Evolutionary conservation across 2,329 filamentous ascomycete genomes (phyloP), one percentile per base, ranked within the genome.

Genomic region (Dothistroma pini): DNA sequence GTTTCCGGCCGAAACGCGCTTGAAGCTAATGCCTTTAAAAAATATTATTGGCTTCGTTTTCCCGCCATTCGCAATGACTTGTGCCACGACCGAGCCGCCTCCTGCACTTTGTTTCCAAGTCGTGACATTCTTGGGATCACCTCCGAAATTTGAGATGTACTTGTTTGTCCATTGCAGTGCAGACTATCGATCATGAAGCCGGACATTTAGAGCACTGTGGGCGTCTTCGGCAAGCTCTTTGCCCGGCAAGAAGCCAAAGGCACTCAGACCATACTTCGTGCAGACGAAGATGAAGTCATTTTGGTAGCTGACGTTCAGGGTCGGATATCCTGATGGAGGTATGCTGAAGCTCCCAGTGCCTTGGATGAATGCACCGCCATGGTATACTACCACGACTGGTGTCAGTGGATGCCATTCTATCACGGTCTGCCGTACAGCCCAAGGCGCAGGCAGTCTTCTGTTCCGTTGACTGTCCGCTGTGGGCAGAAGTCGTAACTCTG

Each of bases 1-100:
- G 83, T 84, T 70, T 84, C 85, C 0, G 82, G 81, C 84, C 83
- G 86, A 69, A 83, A 86, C 0, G 84, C 84, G 8, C 78, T 81
- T 63, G 77, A 81, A 29, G 78, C 74, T 54, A 86, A 74, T 0
- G 83, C 83, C 61, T 78, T 80, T 5, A 62, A 72, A 66, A 86
- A 85, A 0, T 85, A 73, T 4, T 71, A n/a, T 71, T 25, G 76
- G 76, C 4, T 76, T 74, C 0, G 74, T 74, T 2, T 63, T 48
- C 16, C 79, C 72, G 0, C 84, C 84, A 64, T 85, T 83, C 9
- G 82, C 81, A 47, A 83, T 71, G 8, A 82, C 75, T 59, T 85
- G 83, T 50, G 75, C 75, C 4, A 79, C 79, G 2, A 85, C 76
- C 12, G 77, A 80, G 56, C 78, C 78, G 56, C 75, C 81, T 11